Base-by-base conservation (phyloP, 192 early-diverging fungal species). In the Podila clonocystis region DNA sequence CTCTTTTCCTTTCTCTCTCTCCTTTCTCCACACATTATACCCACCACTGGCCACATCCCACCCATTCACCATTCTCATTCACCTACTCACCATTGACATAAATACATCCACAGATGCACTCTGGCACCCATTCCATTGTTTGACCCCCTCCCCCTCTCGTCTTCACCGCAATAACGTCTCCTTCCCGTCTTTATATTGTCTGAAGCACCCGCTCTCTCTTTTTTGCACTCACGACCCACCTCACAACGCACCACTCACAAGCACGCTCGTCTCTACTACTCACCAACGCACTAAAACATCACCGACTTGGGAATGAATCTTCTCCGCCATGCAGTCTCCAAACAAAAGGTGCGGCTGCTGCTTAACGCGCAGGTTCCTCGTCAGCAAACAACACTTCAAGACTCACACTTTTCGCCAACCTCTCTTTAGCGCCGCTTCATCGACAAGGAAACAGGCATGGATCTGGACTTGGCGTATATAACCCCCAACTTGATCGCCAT, bases 401-500 rank as follows among this genome's bases (percentile, higher is more conserved):
- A 29, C 60, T 65, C 30, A 50, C 49, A 50, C 30, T 38, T 20
- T 19, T 45, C 24, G 52, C 34, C 59, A 61, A 61, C 9, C 59
- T 26, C 9, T 11, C 58, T 20, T 20, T 70, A 79, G 76, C 76
- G 76, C 36, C 73, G 87, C 22, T 75, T 83, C n/a, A 65, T 83
- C 20, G 72, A 75, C 24, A 75, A 73, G 6, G 74, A 77, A 5
- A 59, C 83, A 38, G 85, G 87, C 13, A 55, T 89, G n/a, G 87
- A 89, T 63, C 72, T 89, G 65, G 67, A 73, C 33, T 31, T 63
- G 19, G 9, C 76, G 76, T 88, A 90, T 50, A 88, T 91, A 45
- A 87, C 88, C 0, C 58, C 75, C 2, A 67, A 67, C 0, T 72
- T 91, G 11, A 88, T 91, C 34, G 90, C 90, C 49, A 91, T 88